phyloP scores from a whole-genome alignment of 768 basidiomycete genomes.

The Auriscalpium microsporum region DNA sequence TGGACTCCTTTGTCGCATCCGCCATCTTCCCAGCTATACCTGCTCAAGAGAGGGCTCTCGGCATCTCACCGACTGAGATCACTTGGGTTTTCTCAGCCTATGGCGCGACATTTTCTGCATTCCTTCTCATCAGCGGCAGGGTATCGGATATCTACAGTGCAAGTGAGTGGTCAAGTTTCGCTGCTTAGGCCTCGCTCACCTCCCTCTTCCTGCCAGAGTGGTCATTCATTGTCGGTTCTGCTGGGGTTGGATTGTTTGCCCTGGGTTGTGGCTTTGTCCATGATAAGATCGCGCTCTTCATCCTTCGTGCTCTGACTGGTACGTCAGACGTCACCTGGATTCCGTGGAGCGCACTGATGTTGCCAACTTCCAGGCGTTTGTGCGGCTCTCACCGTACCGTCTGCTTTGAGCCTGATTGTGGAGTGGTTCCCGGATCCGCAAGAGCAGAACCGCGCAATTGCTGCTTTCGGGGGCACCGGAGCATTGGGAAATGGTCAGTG shows the following conservation, averaged over 20 bases:
- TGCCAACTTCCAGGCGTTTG: constrained; percentile 5
- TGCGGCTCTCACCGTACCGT: constrained; percentile 36
- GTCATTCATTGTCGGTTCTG: background rate
- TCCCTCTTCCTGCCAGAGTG: background rate
- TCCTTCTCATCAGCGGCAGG: constrained; percentile 19
- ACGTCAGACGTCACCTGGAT: too few relatives aligned
- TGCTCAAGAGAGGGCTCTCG: constrained; percentile 16
- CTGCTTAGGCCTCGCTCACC: background rate
- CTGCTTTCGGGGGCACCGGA: background rate
- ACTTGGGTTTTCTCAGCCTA: constrained; percentile 29
- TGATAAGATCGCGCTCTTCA: background rate
- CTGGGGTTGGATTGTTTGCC: background rate
- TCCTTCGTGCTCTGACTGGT: background rate
- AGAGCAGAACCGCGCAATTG: constrained; percentile 36
- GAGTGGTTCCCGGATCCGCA: constrained; percentile 34
- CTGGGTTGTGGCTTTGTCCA: background rate
- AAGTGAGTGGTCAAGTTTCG: background rate
- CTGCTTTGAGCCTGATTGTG: constrained; percentile 19
- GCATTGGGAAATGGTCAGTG: background rate
- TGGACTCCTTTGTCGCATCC: constrained; percentile 29
- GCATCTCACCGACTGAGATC: constrained; percentile 20
- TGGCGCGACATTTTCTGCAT: constrained; percentile 11
- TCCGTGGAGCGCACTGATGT: too few relatives aligned
- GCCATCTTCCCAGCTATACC: constrained; percentile 26
- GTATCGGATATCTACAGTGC: background rate